Evolutionary conservation across 257 asterid species (phyloP), one percentile per base, ranked within the genome.

Genomic region (Haberlea rhodopensis): DNA sequence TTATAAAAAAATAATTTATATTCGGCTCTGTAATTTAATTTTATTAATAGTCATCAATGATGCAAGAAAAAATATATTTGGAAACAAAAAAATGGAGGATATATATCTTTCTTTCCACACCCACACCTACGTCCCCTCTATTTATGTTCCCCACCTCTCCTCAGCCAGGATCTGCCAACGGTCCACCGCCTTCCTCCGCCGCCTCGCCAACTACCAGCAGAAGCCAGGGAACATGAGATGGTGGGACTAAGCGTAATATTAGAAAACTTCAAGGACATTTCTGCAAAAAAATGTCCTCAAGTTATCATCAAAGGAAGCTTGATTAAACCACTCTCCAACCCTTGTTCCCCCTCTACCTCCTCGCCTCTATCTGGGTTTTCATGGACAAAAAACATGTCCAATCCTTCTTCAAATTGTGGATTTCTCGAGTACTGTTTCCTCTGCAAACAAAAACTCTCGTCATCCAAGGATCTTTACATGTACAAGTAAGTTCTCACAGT

Each of bases 391-490:
- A 22, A 0, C 11, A 31, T 54, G 43, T 20, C 79, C 0, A 34
- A 29, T n/a, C 27, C 4, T 57, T 28, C 66, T 3, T 53, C 65
- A 10, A 19, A 57, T 18, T 9, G 4, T 60, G 85, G 82, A 2
- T 91, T 92, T 68, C 96, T 89, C 23, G 88, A 92, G 6, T 45
- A 25, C 20, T 92, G 99, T 66, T 92, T 70, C 67, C 94, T 89
- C 72, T 92, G 99, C 82, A 75, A 57, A 40, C 78, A 70, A 19
- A 89, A 80, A 55, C 90, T 92, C 68, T 67, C 74, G 75, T 88
- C 94, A 31, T 91, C 81, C 8, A 87, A 80, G 62, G 99, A 92
- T 72, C 90, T 89, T 84, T 92, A 84, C 75, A 92, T 92, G 97
- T 92, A 92, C 89, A 90, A 92, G 99, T 92, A 80, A 87, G 48